These are phyloP conservation scores for Exophiala bonariae DNA, from an alignment of 2,329 filamentous ascomycete species.

Conservation along the genomic window DNA sequence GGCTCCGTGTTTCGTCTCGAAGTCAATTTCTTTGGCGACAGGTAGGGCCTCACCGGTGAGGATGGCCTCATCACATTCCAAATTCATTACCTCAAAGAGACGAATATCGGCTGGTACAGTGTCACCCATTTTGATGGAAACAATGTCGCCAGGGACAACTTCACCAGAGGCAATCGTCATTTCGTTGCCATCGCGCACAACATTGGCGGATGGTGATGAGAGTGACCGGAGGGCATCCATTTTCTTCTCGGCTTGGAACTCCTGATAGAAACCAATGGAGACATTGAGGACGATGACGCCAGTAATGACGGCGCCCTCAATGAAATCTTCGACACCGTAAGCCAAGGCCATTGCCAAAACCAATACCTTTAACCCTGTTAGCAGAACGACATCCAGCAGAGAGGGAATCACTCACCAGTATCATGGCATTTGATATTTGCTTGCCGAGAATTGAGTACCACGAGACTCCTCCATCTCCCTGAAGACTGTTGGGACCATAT, in stretches of 20 bases:
- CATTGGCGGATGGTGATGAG: conserved; percentile 56
- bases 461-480: conserved; percentile 45
- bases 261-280: conserved; percentile 59
- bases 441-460: conserved; percentile 51
- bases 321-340: conserved; percentile 56
- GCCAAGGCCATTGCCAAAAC: conserved; percentile 70
- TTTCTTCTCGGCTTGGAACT: conserved; percentile 61
- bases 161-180: conserved; percentile 55
- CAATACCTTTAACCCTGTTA: conserved; percentile 41
- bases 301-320: conserved; percentile 60
- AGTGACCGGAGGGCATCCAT: conserved; percentile 58
- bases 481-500: conserved; percentile 53
- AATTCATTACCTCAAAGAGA: conserved; percentile 62
- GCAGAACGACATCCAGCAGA: conserved; percentile 10
- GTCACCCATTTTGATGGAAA: conserved; percentile 54
- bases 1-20: conserved; percentile 32
- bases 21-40: conserved; percentile 52
- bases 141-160: conserved; percentile 61
- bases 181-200: conserved; percentile 57
- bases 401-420: conserved; percentile 40
- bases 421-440: conserved; percentile 58
- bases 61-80: conserved; percentile 69
- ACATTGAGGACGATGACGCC: conserved; percentile 61
- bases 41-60: conserved; percentile 63
- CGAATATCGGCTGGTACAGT: conserved; percentile 61